Evolutionary conservation across 805 yeast genomes (phyloP), one percentile per base, ranked within the genome.

Genomic region (Candida alai): DNA sequence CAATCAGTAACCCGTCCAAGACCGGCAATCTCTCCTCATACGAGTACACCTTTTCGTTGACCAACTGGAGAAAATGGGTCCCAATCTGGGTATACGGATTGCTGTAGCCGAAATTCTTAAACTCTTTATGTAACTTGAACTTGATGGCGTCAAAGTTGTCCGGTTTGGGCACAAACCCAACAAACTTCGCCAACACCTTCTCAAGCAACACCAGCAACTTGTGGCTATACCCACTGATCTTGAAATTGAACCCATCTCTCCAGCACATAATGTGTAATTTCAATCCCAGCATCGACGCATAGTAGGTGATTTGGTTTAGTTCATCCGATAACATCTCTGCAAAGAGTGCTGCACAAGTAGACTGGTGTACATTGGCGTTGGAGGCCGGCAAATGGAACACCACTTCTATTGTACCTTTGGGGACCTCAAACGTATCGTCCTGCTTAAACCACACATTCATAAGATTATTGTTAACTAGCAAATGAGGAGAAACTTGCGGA

Each of bases 381-480:
- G 83, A 67, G 9, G 72, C 65, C 1, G 95, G 94, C 26, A 78
- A 60, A 41, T 78, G 80, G 43, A 90, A 68, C 25, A 74, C 66
- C 34, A 86, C 54, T 24, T 75, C 74, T 19, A 88, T 74, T 31
- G 75, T 68, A 1, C 93, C 93, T 60, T 89, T 84, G 32, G 97
- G 98, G 12, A 85, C 84, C 67, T 83, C 77, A 52, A 90, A 84
- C 32, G 80, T 77, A 45, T 90, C 96, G 61, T 90, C 96, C 47
- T 82, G 82, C 55, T 90, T 90, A 56, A 68, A 85, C 97, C 97
- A 90, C 23, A 85, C 62, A 46, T 78, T 80, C 24, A 69, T 58
- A 30, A 67, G 67, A 10, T 70, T 58, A 29, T 70, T 67, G 29
- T 73, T 67, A 39, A 71, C 54, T 36, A 93, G 60, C 25, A 87